Base-by-base conservation (phyloP, 2,329 filamentous ascomycete genomes). In the Diaporthe sp. region DNA sequence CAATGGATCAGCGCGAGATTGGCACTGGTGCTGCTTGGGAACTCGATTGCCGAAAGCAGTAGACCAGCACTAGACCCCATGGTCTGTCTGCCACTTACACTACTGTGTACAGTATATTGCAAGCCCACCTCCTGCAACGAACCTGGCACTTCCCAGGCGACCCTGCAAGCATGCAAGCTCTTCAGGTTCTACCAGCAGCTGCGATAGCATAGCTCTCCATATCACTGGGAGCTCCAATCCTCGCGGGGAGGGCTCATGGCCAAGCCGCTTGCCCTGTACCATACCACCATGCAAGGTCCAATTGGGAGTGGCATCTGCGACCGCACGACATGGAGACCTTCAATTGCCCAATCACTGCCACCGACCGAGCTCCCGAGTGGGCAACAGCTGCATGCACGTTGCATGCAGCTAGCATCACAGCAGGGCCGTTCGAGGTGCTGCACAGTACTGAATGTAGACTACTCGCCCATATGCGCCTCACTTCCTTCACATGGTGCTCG, bases 401-500 rank as follows among this genome's bases (percentile, higher is more conserved):
- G 65, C 65, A 70, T 70, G 65, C 65, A 70, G 65, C 65, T 70
- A 55, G 65, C 65, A 70, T 42, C 65, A 70, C 47, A 55, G 34
- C 65, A 70, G 49, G 60, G 47, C 65, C 37, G 34, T 39, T 70
- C 65, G 49, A 42, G 47, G 47, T 28, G 28, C 47, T 20, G 22
- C 20, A 28, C 31, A 47, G n/a, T 63, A 68, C 10, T 37, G 42
- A 47, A 31, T n/a, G 7, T 15, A 20, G 20, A 47, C 34, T 70
- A 47, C 34, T 70, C 17, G 49, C 47, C 13, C 31, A 53, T 53
- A 53, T 53, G n/a, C 49, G 65, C 49, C 65, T 70, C 47, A 70
- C 34, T 25, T 70, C 31, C n/a, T 15, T 31, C 31, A 13, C n/a
- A 53, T 4, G n/a, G 31, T 17, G 25, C 49, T 51, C 65, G 65